These are phyloP conservation scores for Suillus occidentalis DNA, from an alignment of 768 basidiomycete species.

Conservation along the genomic window DNA sequence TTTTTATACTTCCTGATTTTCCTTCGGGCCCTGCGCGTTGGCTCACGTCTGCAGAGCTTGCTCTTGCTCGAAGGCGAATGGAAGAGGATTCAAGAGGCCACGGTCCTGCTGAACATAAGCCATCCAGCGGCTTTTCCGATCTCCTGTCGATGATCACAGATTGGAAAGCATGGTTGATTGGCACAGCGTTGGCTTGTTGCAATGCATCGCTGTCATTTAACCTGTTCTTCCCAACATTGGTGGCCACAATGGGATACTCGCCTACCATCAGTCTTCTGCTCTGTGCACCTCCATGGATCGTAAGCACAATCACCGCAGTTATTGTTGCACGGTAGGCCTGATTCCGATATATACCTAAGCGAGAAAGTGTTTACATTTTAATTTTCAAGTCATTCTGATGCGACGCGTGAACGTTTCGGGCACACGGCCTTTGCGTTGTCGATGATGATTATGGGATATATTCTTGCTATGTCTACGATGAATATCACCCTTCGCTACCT, in stretches of 20 bases:
- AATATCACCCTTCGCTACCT: constrained; percentile 55
- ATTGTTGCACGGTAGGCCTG: constrained; percentile 3
- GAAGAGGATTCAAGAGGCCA: constrained; percentile 54
- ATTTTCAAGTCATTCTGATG: constrained; percentile 61
- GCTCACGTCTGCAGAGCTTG: constrained; percentile 52
- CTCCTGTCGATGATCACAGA: constrained; percentile 59
- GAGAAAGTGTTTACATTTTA: not conserved
- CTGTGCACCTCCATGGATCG: constrained; percentile 67
- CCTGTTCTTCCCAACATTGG: constrained; percentile 74
- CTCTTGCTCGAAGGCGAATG: constrained; percentile 56
- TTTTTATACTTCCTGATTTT: constrained; percentile 71
- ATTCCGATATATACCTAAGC: not conserved
- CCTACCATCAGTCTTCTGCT: constrained; percentile 62
- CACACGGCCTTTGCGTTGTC: constrained; percentile 55
- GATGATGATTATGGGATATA: constrained; percentile 62
- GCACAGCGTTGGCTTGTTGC: constrained; percentile 55
- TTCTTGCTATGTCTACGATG: constrained; percentile 61
- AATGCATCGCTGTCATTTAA: constrained; percentile 62
- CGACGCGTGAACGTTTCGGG: constrained; percentile 62
- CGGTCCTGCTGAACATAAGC: constrained; percentile 46
- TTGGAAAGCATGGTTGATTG: constrained; percentile 80
- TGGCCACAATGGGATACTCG: constrained; percentile 63
- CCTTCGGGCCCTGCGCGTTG: constrained; percentile 54
- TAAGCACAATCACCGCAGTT: constrained; percentile 33
- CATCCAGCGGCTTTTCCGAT: constrained; percentile 38